These are phyloP conservation scores for Trypethelium eluteriae DNA, from an alignment of 495 filamentous ascomycete species.

Conservation along the genomic window DNA sequence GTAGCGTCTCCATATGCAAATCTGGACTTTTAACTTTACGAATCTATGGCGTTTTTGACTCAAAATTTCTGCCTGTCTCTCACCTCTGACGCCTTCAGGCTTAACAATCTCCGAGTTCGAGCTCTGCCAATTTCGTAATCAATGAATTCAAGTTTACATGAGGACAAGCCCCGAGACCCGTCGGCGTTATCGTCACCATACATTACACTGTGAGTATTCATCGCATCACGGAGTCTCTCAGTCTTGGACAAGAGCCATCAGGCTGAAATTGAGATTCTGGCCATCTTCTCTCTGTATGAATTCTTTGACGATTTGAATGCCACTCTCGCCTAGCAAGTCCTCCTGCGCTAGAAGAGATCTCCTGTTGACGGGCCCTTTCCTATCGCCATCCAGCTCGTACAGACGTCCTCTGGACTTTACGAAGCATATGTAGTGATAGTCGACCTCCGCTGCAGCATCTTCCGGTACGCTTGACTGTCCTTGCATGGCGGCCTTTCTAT, in stretches of 20 bases:
- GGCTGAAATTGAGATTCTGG: neutral
- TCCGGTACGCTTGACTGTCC: conserved; percentile 68
- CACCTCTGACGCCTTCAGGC: too few species aligned
- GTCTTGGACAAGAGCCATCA: neutral
- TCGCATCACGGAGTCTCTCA: neutral
- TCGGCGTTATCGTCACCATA: too few species aligned
- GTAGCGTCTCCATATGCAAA: too few species aligned
- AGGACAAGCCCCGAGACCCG: too few species aligned
- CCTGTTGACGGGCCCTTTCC: conserved; percentile 61
- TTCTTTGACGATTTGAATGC: conserved; percentile 42
- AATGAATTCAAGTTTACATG: too few species aligned
- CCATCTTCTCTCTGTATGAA: neutral
- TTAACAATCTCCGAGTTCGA: too few species aligned
- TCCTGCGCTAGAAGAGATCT: conserved; percentile 48
- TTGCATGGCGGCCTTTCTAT: conserved; percentile 58
- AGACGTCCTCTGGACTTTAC: conserved; percentile 60
- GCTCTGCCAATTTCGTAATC: too few species aligned
- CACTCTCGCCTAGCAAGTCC: conserved; percentile 62
- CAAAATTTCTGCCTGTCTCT: too few species aligned
- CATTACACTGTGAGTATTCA: neutral
- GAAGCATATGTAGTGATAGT: conserved; percentile 72
- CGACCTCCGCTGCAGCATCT: conserved; percentile 31
- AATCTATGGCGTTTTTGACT: too few species aligned
- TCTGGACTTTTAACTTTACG: too few species aligned
- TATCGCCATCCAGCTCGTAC: conserved; percentile 78